A percentile compares a stretch with the other conserved stretches of the same genome.
Evolutionary conservation across 2,329 filamentous ascomycete species (phyloP).

Genomic region (Didymella glomerata): DNA sequence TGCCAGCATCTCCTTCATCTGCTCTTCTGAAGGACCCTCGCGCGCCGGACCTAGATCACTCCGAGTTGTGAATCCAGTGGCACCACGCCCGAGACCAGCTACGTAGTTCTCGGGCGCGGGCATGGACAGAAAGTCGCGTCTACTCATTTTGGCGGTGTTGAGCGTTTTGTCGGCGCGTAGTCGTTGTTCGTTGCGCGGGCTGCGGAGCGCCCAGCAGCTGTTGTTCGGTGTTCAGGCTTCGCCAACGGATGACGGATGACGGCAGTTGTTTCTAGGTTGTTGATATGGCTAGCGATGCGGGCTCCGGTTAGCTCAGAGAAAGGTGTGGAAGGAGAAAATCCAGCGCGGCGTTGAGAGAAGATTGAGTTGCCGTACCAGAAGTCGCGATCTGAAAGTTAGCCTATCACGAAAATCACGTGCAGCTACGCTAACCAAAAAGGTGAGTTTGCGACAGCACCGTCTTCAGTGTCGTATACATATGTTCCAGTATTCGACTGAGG

Average conservation of each 20-base stretch:
- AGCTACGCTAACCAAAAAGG: constrained; percentile 30
- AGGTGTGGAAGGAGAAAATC: background rate
- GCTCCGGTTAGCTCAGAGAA: background rate
- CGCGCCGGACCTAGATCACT: constrained; percentile 95
- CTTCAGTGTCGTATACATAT: background rate
- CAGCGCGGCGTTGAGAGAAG: background rate
- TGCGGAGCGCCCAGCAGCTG: constrained; percentile 9
- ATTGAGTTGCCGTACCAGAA: background rate
- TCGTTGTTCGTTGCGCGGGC: constrained; percentile 6
- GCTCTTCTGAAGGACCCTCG: constrained; percentile 94
- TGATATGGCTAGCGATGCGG: background rate
- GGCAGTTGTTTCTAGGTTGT: background rate
- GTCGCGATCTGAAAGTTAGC: constrained; percentile 28
- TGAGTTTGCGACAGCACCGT: constrained; percentile 29
- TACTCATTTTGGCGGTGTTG: constrained; percentile 60
- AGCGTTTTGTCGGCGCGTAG: background rate
- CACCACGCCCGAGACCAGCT: constrained; percentile 94
- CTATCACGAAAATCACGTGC: constrained; percentile 32
- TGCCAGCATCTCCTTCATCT: constrained; percentile 96
- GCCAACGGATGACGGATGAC: background rate
- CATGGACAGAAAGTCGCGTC: constrained; percentile 88
- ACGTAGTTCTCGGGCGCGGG: constrained; percentile 73
- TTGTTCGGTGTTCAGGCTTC: constrained; percentile 3
- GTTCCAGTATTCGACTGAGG: background rate
- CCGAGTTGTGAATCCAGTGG: constrained; percentile 96